Conservation (phyloP, 2,329 filamentous ascomycete species). For the Claviceps monticola region DNA sequence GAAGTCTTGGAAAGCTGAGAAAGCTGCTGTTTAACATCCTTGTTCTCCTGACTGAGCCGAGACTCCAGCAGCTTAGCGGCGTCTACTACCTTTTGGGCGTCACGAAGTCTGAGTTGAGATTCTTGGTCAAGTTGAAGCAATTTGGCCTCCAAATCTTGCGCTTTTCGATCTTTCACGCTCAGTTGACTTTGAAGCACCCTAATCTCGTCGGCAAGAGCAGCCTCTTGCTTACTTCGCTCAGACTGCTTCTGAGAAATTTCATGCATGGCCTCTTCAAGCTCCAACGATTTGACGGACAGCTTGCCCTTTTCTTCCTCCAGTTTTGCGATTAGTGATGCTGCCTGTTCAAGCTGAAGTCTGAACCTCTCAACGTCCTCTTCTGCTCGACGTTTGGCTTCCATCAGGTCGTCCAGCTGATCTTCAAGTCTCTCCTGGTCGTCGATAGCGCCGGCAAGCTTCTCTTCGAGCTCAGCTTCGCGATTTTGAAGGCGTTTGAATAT, state of each 20-base stretch:
- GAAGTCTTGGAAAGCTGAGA: conserved; percentile 80
- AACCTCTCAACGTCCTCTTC: conserved; percentile 73
- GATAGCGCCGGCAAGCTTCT: conserved; percentile 82
- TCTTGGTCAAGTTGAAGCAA: conserved; percentile 79
- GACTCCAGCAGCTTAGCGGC: conserved; percentile 59
- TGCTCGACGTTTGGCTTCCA: conserved; percentile 77
- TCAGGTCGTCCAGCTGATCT: conserved; percentile 78
- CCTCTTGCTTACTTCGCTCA: conserved; percentile 62
- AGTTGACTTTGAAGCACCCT: conserved; percentile 87
- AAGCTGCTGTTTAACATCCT: conserved; percentile 71
- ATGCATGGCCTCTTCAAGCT: conserved; percentile 57
- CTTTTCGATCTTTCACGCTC: conserved; percentile 75
- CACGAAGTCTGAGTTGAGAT: conserved; percentile 69
- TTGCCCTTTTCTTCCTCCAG: conserved; percentile 78
- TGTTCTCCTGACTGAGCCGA: conserved; percentile 67
- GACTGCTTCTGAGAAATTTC: conserved; percentile 58
- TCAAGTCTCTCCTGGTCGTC: conserved; percentile 91
- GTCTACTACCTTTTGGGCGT: conserved; percentile 67
- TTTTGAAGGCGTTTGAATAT: conserved; percentile 94
- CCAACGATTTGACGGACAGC: conserved; percentile 50
- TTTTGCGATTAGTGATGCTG: conserved; percentile 70
- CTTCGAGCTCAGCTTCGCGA: conserved; percentile 81
- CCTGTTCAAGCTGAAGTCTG: conserved; percentile 77
- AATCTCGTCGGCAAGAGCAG: conserved; percentile 66
- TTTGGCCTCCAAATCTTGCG: conserved; percentile 74